Conservation (phyloP, 768 basidiomycete species). For the Lactarius hengduanensis region DNA sequence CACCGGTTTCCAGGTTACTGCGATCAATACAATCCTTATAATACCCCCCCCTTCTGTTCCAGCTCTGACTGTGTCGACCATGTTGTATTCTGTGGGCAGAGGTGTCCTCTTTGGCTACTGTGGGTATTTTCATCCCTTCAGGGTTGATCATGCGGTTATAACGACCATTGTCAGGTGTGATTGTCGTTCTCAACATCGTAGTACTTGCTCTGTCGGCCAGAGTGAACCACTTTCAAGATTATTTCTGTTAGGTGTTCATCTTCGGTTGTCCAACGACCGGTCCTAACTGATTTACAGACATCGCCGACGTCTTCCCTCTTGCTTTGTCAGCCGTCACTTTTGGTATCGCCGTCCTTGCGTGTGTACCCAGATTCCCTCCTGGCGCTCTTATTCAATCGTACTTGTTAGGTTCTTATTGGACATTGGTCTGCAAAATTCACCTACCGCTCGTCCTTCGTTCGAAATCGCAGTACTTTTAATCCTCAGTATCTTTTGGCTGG, state of each 20-base stretch:
- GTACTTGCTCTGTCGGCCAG: constrained; percentile 52
- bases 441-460: constrained; percentile 47
- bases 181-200: constrained; percentile 48
- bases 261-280: neutral
- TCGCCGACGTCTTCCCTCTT: constrained; percentile 61
- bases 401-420: constrained; percentile 45
- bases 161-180: constrained; percentile 20
- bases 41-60: neutral
- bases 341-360: constrained; percentile 45
- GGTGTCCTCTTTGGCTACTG: constrained; percentile 13
- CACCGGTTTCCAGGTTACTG: too few species aligned
- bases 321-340: constrained; percentile 55
- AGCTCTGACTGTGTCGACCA: constrained; percentile 2
- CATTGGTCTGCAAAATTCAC: constrained; percentile 41
- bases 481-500: constrained; percentile 54
- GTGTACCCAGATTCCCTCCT: constrained; percentile 28
- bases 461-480: constrained; percentile 48
- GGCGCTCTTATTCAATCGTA: neutral
- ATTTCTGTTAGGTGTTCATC: constrained; percentile 49
- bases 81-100: constrained; percentile 5
- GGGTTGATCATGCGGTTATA: neutral
- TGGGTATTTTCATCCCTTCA: neutral
- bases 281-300: constrained; percentile 37
- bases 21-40: too few species aligned
- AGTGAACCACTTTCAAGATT: constrained; percentile 58